Evolutionary conservation across 805 yeast genomes (phyloP), one percentile per base, ranked within the genome.

Genomic region (Lachancea waltii): DNA sequence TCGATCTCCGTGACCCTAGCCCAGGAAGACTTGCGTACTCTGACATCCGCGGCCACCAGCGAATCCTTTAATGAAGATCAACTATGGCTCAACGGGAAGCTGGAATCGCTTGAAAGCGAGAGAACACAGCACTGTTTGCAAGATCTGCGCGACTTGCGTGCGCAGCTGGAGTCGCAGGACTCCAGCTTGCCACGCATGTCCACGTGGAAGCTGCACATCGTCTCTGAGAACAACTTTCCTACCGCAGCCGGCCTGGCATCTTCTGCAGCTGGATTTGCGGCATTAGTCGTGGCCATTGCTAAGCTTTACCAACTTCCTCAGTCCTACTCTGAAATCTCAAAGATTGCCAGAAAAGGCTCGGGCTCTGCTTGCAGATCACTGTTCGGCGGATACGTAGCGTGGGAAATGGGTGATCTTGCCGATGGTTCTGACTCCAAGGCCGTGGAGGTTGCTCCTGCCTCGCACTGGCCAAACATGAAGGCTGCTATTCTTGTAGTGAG

Each of bases 161-260:
- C 54, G 19, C 67, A 70, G 45, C 53, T 82, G 35, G 97, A 89
- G 62, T 49, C 48, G 1, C 45, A 49, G 11, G 76, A 85, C 54
- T 25, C 69, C 0, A 43, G 65, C 1, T 63, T 81, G 46, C 85
- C 89, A 28, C 70, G 67, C 52, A 68, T 87, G 42, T 73, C 90
- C 22, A 52, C 67, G 14, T 77, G 74, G 74, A 70, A 73, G 36
- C 68, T 92, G 41, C 85, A 80, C 52, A 83, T 92, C 49, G 95
- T 85, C 10, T 80, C 94, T 19, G 95, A 86, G 58, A 92, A 92
- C 68, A 92, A 92, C 65, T 92, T 92, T 72, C 99, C 99, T 36
- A 92, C 99, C 18, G 98, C 98, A 22, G 98, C 98, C 5, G 98
- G 98, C 2, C 73, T 92, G 51, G 98, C 98, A 0, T 86, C 96